phyloP scores from a whole-genome alignment of 257 asterid species.

The Misopates orontium region DNA sequence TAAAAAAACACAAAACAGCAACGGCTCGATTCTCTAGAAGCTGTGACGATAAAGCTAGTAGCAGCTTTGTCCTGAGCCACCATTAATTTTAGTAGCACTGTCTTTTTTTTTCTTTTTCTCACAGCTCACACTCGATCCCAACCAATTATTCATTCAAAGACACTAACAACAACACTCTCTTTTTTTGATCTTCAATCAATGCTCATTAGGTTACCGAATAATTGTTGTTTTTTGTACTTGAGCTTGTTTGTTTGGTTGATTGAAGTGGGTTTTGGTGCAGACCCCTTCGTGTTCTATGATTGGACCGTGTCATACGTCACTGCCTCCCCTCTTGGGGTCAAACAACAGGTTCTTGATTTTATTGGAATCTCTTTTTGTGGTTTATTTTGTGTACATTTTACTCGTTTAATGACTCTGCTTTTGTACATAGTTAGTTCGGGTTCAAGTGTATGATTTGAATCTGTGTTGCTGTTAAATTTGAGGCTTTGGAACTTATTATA shows the following conservation, averaged over 20 bases:
- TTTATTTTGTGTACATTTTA: background rate
- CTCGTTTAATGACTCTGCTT: background rate
- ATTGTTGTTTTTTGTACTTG: slow-evolving; percentile 35
- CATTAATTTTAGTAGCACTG: too few species aligned
- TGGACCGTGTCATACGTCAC: slow-evolving; percentile 84
- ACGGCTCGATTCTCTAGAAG: too few species aligned
- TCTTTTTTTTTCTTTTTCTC: too few species aligned
- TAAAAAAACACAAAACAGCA: too few species aligned
- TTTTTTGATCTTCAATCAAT: slow-evolving; percentile 43
- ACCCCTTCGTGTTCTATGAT: slow-evolving; percentile 73
- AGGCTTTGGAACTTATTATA: too few species aligned
- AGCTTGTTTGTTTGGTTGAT: slow-evolving; percentile 40
- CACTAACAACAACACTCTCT: too few species aligned
- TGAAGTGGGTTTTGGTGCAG: slow-evolving; percentile 49
- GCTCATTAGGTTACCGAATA: slow-evolving; percentile 43
- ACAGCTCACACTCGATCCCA: too few species aligned
- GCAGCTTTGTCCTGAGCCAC: too few species aligned
- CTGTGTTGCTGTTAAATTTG: background rate
- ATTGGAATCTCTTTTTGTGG: background rate
- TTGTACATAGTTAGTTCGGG: background rate
- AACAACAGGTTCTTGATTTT: slow-evolving; percentile 51
- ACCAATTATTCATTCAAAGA: too few species aligned
- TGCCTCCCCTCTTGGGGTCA: slow-evolving; percentile 85
- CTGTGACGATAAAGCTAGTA: too few species aligned
- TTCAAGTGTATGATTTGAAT: background rate